Evolutionary conservation across 768 basidiomycete species (phyloP).

Genomic region (Nidularia pulvinata): DNA sequence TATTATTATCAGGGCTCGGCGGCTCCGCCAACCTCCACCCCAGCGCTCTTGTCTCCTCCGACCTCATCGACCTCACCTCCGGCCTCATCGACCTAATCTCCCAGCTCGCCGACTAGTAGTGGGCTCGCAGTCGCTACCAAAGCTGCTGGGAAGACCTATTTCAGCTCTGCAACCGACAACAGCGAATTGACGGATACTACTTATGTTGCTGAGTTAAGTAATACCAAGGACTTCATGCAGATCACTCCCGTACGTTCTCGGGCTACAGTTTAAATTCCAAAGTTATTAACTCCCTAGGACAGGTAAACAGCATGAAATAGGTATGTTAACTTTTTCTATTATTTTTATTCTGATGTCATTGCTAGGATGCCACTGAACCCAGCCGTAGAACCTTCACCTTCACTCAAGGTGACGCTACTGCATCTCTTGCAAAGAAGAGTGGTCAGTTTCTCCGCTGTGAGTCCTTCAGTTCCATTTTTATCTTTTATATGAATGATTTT

Average conservation of each 20-base stretch:
- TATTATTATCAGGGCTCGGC: slow-evolving; percentile 2
- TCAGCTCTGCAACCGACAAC: slow-evolving; percentile 49
- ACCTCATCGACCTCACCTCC: slow-evolving; percentile 17
- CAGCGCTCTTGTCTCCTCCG: slow-evolving; percentile 26
- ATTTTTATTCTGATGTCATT: slow-evolving; percentile 4
- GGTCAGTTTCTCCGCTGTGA: slow-evolving; percentile 44
- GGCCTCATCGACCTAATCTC: neutral
- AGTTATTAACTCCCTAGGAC: neutral
- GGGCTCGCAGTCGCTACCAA: slow-evolving; percentile 22
- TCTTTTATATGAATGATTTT: neutral
- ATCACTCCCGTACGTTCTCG: slow-evolving; percentile 36
- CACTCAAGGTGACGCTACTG: slow-evolving; percentile 41
- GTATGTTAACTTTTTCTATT: slow-evolving; percentile 13
- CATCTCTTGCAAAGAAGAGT: slow-evolving; percentile 41
- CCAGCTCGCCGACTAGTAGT: slow-evolving; percentile 28
- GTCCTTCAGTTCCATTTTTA: neutral
- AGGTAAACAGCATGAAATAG: slow-evolving; percentile 59
- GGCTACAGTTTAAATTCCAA: neutral
- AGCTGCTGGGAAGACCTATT: slow-evolving; percentile 44
- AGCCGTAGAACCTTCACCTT: slow-evolving; percentile 47
- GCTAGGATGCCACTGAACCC: slow-evolving; percentile 54
- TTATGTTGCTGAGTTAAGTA: slow-evolving; percentile 34
- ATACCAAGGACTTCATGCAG: slow-evolving; percentile 36
- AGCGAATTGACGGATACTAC: slow-evolving; percentile 35
- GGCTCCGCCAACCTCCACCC: neutral